A percentile compares a stretch with the other conserved stretches of the same genome.
These are phyloP conservation scores for Paraphoma chrysanthemicola DNA, from an alignment of 2,329 filamentous ascomycete species.

Conservation along the genomic window DNA sequence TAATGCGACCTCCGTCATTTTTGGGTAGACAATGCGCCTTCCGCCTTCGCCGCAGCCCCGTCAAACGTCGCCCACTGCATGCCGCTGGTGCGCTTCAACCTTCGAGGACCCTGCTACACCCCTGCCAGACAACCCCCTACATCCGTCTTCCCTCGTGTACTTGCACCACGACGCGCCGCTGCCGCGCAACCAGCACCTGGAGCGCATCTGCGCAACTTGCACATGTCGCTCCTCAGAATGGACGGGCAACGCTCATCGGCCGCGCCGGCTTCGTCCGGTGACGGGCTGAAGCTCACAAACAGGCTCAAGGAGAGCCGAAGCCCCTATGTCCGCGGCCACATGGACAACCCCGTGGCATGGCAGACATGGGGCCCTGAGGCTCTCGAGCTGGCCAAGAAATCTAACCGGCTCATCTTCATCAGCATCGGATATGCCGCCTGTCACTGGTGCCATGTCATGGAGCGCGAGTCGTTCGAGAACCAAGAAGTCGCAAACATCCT, in stretches of 20 bases:
- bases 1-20: background rate
- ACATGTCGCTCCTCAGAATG: slow-evolving; percentile 40
- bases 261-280: slow-evolving; percentile 14
- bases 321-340: slow-evolving; percentile 76
- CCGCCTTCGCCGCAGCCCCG: background rate
- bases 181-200: slow-evolving; percentile 16
- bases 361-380: slow-evolving; percentile 84
- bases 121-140: slow-evolving; percentile 15
- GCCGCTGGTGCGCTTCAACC: slow-evolving; percentile 36
- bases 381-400: slow-evolving; percentile 75
- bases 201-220: slow-evolving; percentile 31
- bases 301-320: slow-evolving; percentile 67
- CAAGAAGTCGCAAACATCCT: slow-evolving; percentile 79
- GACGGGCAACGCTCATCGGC: slow-evolving; percentile 29
- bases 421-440: slow-evolving; percentile 96
- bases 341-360: slow-evolving; percentile 86
- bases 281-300: slow-evolving; percentile 57
- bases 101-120: slow-evolving; percentile 32
- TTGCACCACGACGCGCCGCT: slow-evolving; percentile 6
- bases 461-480: slow-evolving; percentile 88
- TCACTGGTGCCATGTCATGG: slow-evolving; percentile 92
- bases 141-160: slow-evolving; percentile 10
- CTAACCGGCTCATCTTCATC: slow-evolving; percentile 90
- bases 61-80: slow-evolving; percentile 21
- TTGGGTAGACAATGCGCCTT: slow-evolving; percentile 5